Evolutionary conservation across 1,139 yeast genomes (phyloP).

Genomic region (Yamadazyma kanchanaburiensis): DNA sequence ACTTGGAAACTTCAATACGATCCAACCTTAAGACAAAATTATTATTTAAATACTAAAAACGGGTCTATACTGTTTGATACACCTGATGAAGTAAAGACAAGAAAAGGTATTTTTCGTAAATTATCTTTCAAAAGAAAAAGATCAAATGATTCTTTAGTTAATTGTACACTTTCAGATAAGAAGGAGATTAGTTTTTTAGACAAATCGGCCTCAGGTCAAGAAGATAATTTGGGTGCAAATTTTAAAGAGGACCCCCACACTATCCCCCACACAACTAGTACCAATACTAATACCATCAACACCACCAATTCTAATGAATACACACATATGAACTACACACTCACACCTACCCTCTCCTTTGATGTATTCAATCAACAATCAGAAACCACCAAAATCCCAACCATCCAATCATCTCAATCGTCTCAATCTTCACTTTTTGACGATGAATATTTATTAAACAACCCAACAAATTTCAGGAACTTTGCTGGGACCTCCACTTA

Average conservation of each 20-base stretch:
- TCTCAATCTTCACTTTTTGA: constrained; percentile 14
- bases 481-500: constrained; percentile 29
- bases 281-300: neutral
- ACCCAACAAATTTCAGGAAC: constrained; percentile 24
- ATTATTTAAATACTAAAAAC: constrained; percentile 31
- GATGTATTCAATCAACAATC: no score
- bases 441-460: constrained; percentile 25
- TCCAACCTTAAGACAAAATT: constrained; percentile 30
- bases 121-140: constrained; percentile 11
- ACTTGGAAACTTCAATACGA: constrained; percentile 31
- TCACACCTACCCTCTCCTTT: no score
- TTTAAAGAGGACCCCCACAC: no score
- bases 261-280: neutral
- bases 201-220: constrained; percentile 1
- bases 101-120: constrained; percentile 10
- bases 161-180: neutral
- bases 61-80: constrained; percentile 35
- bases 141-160: constrained; percentile 5
- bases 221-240: no score
- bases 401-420: neutral
- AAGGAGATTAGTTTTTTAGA: neutral
- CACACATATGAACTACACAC: no score
- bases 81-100: constrained; percentile 38
- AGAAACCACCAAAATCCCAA: neutral
- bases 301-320: neutral